A percentile compares a stretch with the other conserved stretches of the same genome.
Evolutionary conservation across 139 green algal species (phyloP).

Genomic region (Chlamydomonas eustigma): DNA sequence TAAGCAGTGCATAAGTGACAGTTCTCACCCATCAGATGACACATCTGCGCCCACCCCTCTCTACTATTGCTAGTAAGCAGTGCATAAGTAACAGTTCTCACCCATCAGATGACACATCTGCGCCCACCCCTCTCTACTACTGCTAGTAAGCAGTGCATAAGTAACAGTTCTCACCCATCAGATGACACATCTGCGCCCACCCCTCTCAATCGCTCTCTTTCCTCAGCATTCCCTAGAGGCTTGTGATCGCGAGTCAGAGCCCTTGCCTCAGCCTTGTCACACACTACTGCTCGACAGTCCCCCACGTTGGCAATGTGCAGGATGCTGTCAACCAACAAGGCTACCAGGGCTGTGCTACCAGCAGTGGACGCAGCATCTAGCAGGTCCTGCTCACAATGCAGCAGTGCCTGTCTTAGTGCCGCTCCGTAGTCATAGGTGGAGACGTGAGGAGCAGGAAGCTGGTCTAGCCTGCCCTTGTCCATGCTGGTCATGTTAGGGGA

Average conservation of each 20-base stretch:
- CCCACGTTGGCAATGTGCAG: slow-evolving; percentile 15
- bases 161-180: neutral
- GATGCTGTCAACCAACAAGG: neutral
- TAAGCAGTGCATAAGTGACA: too few relatives aligned
- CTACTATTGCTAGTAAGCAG: too few relatives aligned
- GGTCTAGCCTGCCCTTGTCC: neutral
- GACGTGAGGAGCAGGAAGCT: neutral
- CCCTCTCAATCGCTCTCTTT: neutral
- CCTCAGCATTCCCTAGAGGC: neutral
- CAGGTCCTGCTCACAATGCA: neutral
- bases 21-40: too few relatives aligned
- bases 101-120: too few relatives aligned
- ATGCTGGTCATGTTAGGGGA: too few relatives aligned
- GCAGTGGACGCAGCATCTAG: neutral
- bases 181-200: neutral
- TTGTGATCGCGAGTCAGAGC: slow-evolving; percentile 11
- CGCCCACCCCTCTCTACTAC: too few relatives aligned
- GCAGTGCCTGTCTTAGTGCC: neutral
- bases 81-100: too few relatives aligned
- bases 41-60: too few relatives aligned
- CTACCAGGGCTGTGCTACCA: slow-evolving; percentile 2
- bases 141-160: neutral
- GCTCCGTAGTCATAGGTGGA: neutral
- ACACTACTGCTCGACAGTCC: slow-evolving; percentile 12
- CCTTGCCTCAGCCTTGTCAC: slow-evolving; percentile 1